Percentiles rank a stretch among this genome's conserved stretches.
These are phyloP conservation scores for Biscogniauxia marginata DNA, from an alignment of 2,329 filamentous ascomycete species.

Conservation along the genomic window DNA sequence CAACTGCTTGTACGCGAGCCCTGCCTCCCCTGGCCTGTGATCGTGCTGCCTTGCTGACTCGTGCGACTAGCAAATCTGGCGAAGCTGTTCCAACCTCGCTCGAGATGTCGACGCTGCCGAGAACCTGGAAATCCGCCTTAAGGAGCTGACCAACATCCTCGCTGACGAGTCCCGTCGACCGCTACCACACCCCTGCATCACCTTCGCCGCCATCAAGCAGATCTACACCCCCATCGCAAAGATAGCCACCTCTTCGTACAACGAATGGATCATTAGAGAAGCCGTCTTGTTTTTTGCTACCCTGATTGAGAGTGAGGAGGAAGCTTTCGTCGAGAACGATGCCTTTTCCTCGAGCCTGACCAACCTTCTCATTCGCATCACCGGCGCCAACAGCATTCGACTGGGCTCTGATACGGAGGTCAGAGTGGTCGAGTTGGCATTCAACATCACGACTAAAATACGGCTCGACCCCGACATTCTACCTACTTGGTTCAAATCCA, in stretches of 20 bases:
- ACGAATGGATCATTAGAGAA: constrained; percentile 82
- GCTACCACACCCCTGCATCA: constrained; percentile 86
- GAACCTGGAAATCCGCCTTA: constrained; percentile 59
- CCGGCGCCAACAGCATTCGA: constrained; percentile 70
- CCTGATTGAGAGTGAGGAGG: constrained; percentile 93
- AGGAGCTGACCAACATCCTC: constrained; percentile 69
- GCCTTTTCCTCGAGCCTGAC: constrained; percentile 85
- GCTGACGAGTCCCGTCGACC: constrained; percentile 87
- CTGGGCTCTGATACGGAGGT: constrained; percentile 79
- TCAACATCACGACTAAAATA: constrained; percentile 96
- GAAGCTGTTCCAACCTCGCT: constrained; percentile 58
- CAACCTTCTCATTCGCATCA: constrained; percentile 77
- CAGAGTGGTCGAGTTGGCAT: constrained; percentile 86
- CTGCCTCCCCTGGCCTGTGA: background rate
- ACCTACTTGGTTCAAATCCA: constrained; percentile 83
- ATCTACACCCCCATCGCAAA: constrained; percentile 88
- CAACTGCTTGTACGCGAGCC: constrained; percentile 53
- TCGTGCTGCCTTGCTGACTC: background rate
- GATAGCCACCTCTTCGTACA: constrained; percentile 80
- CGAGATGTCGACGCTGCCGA: constrained; percentile 62
- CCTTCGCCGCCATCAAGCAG: constrained; percentile 80
- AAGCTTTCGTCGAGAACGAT: constrained; percentile 85
- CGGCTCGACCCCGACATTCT: constrained; percentile 83
- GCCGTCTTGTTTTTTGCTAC: constrained; percentile 86
- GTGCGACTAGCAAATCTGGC: constrained; percentile 53